A percentile compares a stretch with the other conserved stretches of the same genome.
Evolutionary conservation across 1,139 yeast species (phyloP).

Genomic region (Geotrichum klebahnii): DNA sequence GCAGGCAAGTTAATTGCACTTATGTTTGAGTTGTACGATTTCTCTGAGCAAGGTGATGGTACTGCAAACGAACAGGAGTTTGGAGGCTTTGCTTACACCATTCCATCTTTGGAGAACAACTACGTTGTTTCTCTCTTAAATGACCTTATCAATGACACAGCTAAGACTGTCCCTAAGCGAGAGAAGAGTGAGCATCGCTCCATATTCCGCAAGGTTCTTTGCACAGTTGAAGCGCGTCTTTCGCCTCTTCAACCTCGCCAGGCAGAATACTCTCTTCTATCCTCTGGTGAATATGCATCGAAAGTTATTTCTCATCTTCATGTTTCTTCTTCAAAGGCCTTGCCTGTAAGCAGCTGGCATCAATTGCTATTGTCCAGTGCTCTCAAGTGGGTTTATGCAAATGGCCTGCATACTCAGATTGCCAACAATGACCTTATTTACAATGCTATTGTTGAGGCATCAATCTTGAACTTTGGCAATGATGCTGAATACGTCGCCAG

Average conservation of each 20-base stretch:
- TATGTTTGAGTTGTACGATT: constrained; percentile 55
- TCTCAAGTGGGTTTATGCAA: constrained; percentile 67
- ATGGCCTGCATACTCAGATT: constrained; percentile 61
- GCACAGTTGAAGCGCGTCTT: constrained; percentile 36
- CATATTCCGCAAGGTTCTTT: constrained; percentile 57
- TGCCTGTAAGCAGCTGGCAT: constrained; percentile 65
- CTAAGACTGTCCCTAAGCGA: constrained; percentile 45
- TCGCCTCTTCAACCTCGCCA: constrained; percentile 15
- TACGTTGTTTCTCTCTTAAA: constrained; percentile 47
- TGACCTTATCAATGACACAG: constrained; percentile 42
- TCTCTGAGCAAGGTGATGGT: constrained; percentile 40
- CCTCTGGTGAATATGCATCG: constrained; percentile 11
- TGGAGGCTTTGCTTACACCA: constrained; percentile 32
- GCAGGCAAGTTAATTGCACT: constrained; percentile 61
- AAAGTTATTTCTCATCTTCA: constrained; percentile 51
- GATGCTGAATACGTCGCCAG: constrained; percentile 10
- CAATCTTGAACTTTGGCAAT: constrained; percentile 7
- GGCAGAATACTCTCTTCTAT: constrained; percentile 4
- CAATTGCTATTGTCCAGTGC: constrained; percentile 58
- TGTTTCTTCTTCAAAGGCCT: constrained; percentile 52
- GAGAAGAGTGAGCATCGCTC: constrained; percentile 61
- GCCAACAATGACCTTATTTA: constrained; percentile 45
- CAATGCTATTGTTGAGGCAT: constrained; percentile 12
- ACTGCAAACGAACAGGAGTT: constrained; percentile 42
- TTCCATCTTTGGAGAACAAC: constrained; percentile 59